phyloP scores from a whole-genome alignment of 2,329 filamentous ascomycete species.

The Colletotrichum sp. region DNA sequence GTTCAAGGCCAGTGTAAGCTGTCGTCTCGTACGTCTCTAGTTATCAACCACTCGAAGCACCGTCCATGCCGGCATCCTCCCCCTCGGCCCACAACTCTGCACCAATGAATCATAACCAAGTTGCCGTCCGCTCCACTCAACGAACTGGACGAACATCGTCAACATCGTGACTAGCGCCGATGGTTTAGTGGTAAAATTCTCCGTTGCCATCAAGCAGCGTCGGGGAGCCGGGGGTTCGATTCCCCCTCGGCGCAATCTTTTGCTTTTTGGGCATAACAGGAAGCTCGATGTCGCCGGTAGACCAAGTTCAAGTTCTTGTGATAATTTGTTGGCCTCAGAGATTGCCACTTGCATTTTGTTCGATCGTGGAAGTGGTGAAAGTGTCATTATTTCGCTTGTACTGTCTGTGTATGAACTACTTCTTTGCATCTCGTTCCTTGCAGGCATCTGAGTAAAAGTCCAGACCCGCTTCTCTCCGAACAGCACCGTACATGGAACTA shows the following conservation, averaged over 20 bases:
- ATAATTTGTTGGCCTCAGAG: background rate
- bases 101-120: no score
- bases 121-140: accelerated
- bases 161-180: background rate
- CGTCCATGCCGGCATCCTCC: background rate
- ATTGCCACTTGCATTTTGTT: background rate
- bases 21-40: background rate
- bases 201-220: conserved; percentile 11
- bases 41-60: background rate
- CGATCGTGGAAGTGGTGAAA: background rate
- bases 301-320: background rate
- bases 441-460: conserved; percentile 2
- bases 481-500: background rate
- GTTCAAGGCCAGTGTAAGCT: background rate
- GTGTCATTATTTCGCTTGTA: background rate
- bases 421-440: background rate
- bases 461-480: background rate
- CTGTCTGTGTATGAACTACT: background rate
- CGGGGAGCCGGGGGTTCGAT: conserved; percentile 18
- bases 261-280: background rate
- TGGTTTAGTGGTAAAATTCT: conserved; percentile 21
- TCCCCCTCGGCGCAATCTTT: conserved; percentile 10
- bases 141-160: background rate
- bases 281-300: background rate
- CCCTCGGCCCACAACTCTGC: background rate